A percentile compares a stretch with the other conserved stretches of the same genome.
These are phyloP conservation scores for Penicillium glabrum DNA, from an alignment of 2,329 filamentous ascomycete species.

Conservation along the genomic window DNA sequence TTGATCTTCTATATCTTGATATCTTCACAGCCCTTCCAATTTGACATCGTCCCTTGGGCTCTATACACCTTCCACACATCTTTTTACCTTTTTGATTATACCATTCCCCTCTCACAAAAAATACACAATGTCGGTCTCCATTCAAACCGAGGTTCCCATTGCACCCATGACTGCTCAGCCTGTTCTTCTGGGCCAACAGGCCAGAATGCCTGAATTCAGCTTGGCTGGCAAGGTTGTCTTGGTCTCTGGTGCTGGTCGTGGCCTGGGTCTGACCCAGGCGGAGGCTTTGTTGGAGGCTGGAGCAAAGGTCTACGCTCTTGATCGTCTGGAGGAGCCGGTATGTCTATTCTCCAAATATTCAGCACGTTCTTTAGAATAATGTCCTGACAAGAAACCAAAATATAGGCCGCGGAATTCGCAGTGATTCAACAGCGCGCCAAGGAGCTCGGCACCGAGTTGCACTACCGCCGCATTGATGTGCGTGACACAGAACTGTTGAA, in stretches of 20 bases:
- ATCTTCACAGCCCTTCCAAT: conserved; percentile 1
- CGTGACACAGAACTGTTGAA: conserved; percentile 69
- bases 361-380: background rate
- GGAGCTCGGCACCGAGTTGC: conserved; percentile 66
- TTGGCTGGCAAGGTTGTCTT: conserved; percentile 69
- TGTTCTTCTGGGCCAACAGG: conserved; percentile 32
- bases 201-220: conserved; percentile 69
- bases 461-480: conserved; percentile 79
- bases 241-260: conserved; percentile 70
- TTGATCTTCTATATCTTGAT: background rate
- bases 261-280: conserved; percentile 71
- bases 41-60: background rate
- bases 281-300: conserved; percentile 75
- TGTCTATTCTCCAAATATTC: conserved; percentile 3
- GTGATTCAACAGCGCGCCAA: conserved; percentile 63
- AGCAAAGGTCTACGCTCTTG: conserved; percentile 55
- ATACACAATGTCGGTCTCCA: conserved; percentile 34
- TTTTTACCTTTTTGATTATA: background rate
- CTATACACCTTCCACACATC: background rate
- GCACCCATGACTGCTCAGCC: conserved; percentile 29
- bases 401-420: conserved; percentile 59
- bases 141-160: conserved; percentile 29
- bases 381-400: background rate
- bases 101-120: background rate
- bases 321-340: conserved; percentile 43